A percentile compares a stretch with the other conserved stretches of the same genome.
Evolutionary conservation across 2,329 filamentous ascomycete species (phyloP).

Genomic region (Annulohypoxylon truncatum): DNA sequence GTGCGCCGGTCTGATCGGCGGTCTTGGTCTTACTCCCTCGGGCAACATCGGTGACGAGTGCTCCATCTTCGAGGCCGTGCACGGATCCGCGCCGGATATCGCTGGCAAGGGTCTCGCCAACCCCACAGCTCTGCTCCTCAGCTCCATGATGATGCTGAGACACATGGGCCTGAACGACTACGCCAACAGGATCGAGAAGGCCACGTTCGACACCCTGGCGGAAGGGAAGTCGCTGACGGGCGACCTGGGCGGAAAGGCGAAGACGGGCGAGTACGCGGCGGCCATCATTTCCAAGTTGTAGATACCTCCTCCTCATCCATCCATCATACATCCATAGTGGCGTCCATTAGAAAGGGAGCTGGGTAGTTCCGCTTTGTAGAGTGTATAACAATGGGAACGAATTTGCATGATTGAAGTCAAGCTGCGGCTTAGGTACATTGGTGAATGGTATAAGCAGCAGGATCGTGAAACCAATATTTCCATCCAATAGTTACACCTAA

Average conservation of each 20-base stretch:
- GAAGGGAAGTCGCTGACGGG: slow-evolving; percentile 97
- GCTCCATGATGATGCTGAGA: slow-evolving; percentile 99
- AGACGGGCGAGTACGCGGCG: slow-evolving; percentile 92
- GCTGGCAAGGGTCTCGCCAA: slow-evolving; percentile 96
- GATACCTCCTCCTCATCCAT: slow-evolving; percentile 46
- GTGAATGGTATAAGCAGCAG: slow-evolving; percentile 18
- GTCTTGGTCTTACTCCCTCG: slow-evolving; percentile 94
- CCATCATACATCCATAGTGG: slow-evolving; percentile 41
- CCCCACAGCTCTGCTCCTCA: slow-evolving; percentile 94
- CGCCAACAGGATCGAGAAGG: slow-evolving; percentile 89
- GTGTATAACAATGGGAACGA: slow-evolving; percentile 47
- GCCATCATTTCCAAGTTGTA: slow-evolving; percentile 84
- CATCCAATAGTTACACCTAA: neutral
- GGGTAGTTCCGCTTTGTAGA: slow-evolving; percentile 43
- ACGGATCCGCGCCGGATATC: slow-evolving; percentile 97
- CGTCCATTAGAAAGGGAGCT: slow-evolving; percentile 39
- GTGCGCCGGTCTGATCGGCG: slow-evolving; percentile 98
- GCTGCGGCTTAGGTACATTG: slow-evolving; percentile 1
- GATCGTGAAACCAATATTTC: slow-evolving; percentile 7
- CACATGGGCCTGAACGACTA: slow-evolving; percentile 93
- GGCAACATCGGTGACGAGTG: slow-evolving; percentile 99
- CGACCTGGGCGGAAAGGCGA: slow-evolving; percentile 94
- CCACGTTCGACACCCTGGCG: slow-evolving; percentile 92
- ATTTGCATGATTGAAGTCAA: slow-evolving; percentile 40
- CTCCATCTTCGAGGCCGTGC: slow-evolving; percentile 99